These are phyloP conservation scores for Hypoxylon sp. DNA, from an alignment of 2,329 filamentous ascomycete genomes.

Conservation along the genomic window DNA sequence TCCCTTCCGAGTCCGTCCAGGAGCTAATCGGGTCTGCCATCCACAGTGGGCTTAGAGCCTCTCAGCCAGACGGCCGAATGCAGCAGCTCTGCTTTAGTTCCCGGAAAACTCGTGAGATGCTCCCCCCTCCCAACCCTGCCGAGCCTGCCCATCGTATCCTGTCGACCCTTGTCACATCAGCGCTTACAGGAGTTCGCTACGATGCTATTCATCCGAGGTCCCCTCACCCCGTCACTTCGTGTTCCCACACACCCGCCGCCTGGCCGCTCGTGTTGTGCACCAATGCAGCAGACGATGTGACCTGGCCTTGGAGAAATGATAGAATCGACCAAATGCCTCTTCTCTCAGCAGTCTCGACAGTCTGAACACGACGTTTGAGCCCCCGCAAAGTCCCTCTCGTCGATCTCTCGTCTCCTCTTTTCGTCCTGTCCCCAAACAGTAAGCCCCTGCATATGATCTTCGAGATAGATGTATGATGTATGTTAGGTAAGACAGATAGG, in stretches of 20 bases:
- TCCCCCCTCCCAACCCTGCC: constrained; percentile 21
- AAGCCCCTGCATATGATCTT: constrained; percentile 23
- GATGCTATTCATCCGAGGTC: neutral
- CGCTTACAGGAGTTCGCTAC: constrained; percentile 24
- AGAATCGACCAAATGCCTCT: neutral
- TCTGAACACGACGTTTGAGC: constrained; percentile 19
- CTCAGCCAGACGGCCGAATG: constrained; percentile 26
- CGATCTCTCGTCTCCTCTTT: constrained; percentile 9
- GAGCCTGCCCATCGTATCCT: constrained; percentile 6
- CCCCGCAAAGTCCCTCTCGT: neutral
- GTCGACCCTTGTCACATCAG: neutral
- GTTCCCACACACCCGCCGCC: too few species aligned
- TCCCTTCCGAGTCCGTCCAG: constrained; percentile 26
- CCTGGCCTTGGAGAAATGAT: neutral
- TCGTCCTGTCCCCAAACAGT: constrained; percentile 4
- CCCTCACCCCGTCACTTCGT: too few species aligned
- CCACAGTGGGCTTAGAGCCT: constrained; percentile 30
- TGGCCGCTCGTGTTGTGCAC: constrained; percentile 19
- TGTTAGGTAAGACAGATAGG: constrained; percentile 15
- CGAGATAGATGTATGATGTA: constrained; percentile 4
- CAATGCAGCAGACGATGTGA: constrained; percentile 14
- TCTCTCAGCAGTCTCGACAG: too few species aligned
- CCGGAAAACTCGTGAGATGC: constrained; percentile 25
- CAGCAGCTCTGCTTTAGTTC: constrained; percentile 24
- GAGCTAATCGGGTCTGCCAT: constrained; percentile 27